Evolutionary conservation across 2,329 filamentous ascomycete genomes (phyloP), one percentile per base, ranked within the genome.

Genomic region (Fusarium goolgardi): DNA sequence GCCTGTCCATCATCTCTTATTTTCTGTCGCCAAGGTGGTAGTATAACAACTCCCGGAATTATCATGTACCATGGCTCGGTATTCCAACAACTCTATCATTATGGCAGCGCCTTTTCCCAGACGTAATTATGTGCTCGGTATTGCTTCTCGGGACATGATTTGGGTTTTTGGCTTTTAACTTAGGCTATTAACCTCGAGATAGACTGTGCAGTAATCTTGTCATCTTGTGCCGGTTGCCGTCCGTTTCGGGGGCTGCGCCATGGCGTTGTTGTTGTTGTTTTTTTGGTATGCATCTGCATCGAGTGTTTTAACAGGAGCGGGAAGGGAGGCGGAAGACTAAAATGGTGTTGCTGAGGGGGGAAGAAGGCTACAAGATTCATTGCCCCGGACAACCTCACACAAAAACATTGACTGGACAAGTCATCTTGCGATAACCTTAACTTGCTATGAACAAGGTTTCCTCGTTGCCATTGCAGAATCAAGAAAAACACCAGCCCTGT

Each of bases 181-280:
- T 50, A 40, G 25, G 47, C 40, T 50, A 27, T 39, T n/a, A 39
- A 39, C 10, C 21, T 37, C 35, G n/a, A 39, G n/a, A 37, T 27
- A 21, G 20, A 25, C 18, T 18, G 15, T 34, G n/a, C 31, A 15
- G 21, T 25, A 35, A 35, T 18, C 21, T 54, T 31, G n/a, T 31
- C 37, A 39, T 57, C 11, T 39, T 44, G 43, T 67, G 63, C 63
- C 63, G 63, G n/a, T 51, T 67, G 53, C 57, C 57, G 63, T 55
- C 63, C 57, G 63, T 55, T 59, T 50, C 54, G 52, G 53, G 40
- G 57, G 43, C 52, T 45, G 50, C 51, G 51, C 51, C 61, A 40
- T 56, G 50, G 63, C 49, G 39, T 44, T 65, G n/a, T n/a, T n/a
- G n/a, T n/a, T n/a, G n/a, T n/a, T n/a, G n/a, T 60, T 54, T 49